Percentiles rank a stretch among this genome's conserved stretches.
phyloP scores from a whole-genome alignment of 1,284 basidiomycete genomes.

The Coniophora puteana region DNA sequence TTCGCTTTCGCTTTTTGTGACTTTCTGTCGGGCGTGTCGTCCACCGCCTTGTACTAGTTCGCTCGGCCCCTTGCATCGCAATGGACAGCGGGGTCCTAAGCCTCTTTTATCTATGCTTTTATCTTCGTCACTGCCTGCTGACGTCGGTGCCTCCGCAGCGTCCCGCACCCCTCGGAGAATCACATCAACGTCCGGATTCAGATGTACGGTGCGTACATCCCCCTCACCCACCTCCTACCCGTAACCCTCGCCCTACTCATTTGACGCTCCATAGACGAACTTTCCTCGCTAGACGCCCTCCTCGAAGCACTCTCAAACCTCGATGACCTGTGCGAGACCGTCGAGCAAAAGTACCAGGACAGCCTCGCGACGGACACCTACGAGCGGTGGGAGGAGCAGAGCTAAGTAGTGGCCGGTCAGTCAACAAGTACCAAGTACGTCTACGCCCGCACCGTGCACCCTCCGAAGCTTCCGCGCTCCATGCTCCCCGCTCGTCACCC shows the following conservation, averaged over 20 bases:
- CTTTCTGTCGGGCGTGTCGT: background rate
- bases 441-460: no score
- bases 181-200: constrained; percentile 95
- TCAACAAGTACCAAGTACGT: no score
- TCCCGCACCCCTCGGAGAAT: constrained; percentile 95
- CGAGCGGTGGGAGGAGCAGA: constrained; percentile 67
- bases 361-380: constrained; percentile 53
- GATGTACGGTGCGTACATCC: constrained; percentile 85
- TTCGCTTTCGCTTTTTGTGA: constrained; percentile 8
- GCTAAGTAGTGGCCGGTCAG: no score
- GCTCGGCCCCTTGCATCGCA: no score
- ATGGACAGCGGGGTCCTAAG: no score
- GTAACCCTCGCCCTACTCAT: background rate
- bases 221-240: background rate
- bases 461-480: no score
- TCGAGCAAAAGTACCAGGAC: constrained; percentile 61
- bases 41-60: no score
- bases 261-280: constrained; percentile 50
- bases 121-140: no score
- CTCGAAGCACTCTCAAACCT: constrained; percentile 72
- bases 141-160: constrained; percentile 39
- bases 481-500: no score
- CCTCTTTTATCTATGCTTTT: no score
- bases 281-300: constrained; percentile 78
- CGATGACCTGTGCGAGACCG: constrained; percentile 66